These are phyloP conservation scores for Myxozyma mucilagina DNA, from an alignment of 805 yeast genomes.

Conservation along the genomic window DNA sequence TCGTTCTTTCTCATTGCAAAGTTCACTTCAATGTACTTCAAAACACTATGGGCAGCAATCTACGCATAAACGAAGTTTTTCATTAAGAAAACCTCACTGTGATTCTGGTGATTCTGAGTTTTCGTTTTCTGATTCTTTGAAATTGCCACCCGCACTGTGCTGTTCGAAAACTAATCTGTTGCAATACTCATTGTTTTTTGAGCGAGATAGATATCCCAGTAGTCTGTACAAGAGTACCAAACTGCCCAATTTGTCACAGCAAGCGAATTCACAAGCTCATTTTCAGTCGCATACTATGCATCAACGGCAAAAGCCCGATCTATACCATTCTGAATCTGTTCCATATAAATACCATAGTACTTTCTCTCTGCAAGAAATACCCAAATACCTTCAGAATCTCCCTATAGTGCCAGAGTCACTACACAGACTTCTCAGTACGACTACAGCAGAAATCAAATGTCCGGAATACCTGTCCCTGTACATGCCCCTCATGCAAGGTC, in stretches of 20 bases:
- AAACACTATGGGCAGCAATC: neutral
- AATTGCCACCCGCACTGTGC: conserved; percentile 1
- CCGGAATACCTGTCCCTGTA: conserved; percentile 12
- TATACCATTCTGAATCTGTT: too few species aligned
- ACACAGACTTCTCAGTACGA: conserved; percentile 1
- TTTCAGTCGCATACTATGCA: too few species aligned
- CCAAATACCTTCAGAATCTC: neutral
- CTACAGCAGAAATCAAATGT: conserved; percentile 1
- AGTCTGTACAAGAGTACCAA: neutral
- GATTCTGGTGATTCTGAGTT: neutral
- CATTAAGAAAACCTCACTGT: neutral
- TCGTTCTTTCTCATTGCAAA: neutral
- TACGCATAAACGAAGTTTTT: neutral
- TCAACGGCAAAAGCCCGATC: too few species aligned
- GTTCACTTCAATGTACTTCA: neutral
- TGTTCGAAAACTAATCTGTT: neutral
- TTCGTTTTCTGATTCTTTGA: neutral
- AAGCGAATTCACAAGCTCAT: too few species aligned
- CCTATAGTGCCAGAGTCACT: conserved; percentile 15
- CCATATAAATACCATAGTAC: too few species aligned
- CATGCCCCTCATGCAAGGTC: conserved; percentile 8
- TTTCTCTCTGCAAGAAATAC: neutral
- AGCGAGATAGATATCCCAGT: conserved; percentile 4
- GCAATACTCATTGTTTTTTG: neutral
- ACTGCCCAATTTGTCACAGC: too few species aligned